Conservation (phyloP, 768 basidiomycete genomes). For the Lentinus tigrinus region DNA sequence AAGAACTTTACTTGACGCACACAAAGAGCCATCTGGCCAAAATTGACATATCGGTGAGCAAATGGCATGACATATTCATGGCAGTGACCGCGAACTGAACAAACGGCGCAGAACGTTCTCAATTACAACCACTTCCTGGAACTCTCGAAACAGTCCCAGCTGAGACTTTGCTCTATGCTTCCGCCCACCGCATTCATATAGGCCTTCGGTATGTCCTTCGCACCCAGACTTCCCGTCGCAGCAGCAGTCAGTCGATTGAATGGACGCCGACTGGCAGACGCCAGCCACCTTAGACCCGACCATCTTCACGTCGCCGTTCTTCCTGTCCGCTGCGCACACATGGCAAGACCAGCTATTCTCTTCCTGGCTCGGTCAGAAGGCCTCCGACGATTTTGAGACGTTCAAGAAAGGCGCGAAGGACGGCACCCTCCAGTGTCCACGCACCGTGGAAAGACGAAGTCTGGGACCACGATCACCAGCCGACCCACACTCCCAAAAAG, state of each 20-base stretch:
- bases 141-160: conserved; percentile 27
- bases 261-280: conserved; percentile 14
- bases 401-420: conserved; percentile 43
- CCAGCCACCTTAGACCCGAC: conserved; percentile 32
- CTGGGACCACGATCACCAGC: conserved; percentile 48
- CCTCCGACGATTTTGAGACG: conserved; percentile 39
- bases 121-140: conserved; percentile 24
- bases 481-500: not conserved
- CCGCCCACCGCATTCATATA: conserved; percentile 30
- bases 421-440: conserved; percentile 48
- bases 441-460: conserved; percentile 65
- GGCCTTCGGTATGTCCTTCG: conserved; percentile 18
- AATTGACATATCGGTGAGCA: conserved; percentile 47
- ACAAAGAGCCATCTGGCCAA: conserved; percentile 48
- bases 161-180: conserved; percentile 24
- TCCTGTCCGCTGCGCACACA: conserved; percentile 52
- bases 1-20: conserved; percentile 42
- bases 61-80: not conserved
- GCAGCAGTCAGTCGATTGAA: not conserved
- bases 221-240: conserved; percentile 22
- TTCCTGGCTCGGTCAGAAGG: conserved; percentile 47
- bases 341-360: conserved; percentile 61
- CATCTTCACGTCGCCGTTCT: conserved; percentile 52
- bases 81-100: no score
- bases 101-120: conserved; percentile 25